Base-by-base conservation (phyloP, 192 early-diverging fungal species). In the Obelidium mucronatum region DNA sequence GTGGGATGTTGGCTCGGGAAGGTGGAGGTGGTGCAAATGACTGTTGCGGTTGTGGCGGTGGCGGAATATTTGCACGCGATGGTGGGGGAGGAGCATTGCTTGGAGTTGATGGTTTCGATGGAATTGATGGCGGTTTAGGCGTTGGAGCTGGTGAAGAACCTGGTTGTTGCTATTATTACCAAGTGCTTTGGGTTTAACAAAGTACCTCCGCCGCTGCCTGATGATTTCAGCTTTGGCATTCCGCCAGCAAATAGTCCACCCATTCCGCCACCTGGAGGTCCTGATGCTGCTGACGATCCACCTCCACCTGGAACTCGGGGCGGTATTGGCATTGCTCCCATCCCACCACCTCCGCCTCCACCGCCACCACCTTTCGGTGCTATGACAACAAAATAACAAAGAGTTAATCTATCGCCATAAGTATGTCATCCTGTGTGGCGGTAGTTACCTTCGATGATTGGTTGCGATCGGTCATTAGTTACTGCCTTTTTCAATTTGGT, bases 231-330 rank as follows among this genome's bases (percentile, higher is more conserved):
- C 66, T 87, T 88, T 8, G 87, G 87, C 85, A 88, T 88, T 52
- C 87, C 87, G 15, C 87, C 87, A 3, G 87, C 85, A 79, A 88
- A 88, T 39, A 88, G 75, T 1, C 87, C 86, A 30, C 87, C 87
- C 19, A 88, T 64, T 55, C 80, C 74, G 30, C 75, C 79, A 22
- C 56, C 82, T 17, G 42, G 42, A 11, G 42, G 42, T 44, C 42
- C 42, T 44, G 42, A 44, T 0, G 61, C 78, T n/a, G 74, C 77
- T 59, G 79, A 55, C 11, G 76, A 36, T 19, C 58, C 82, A 26
- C 70, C 68, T n/a, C 40, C 65, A 56, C 70, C 82, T 28, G 62
- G 37, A 44, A 44, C 42, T 5, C 65, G 71, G 13, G 63, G 65
- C 11, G 83, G 78, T 13, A 72, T 74, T 40, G 78, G 76, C 33